A percentile compares a stretch with the other conserved stretches of the same genome.
Conservation (phyloP, 2,329 filamentous ascomycete species). For the Ceratocystis smalleyi region DNA sequence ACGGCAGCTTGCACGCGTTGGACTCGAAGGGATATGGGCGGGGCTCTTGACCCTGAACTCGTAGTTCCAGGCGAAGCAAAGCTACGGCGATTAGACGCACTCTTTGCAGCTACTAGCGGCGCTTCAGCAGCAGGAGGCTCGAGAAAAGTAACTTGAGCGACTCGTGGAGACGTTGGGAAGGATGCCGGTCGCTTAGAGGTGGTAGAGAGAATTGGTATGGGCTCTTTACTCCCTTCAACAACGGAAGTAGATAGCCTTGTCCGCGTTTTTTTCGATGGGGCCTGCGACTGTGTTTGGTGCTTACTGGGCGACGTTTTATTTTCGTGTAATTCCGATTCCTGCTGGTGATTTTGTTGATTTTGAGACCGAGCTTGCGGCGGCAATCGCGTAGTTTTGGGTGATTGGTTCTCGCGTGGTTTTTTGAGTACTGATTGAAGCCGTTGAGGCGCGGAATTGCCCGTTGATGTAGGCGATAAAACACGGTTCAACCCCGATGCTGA, state of each 20-base stretch:
- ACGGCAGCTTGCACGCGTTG: slow-evolving; percentile 14
- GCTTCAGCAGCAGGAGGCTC: slow-evolving; percentile 7
- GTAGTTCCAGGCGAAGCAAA: slow-evolving; percentile 12
- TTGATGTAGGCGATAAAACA: slow-evolving; percentile 20
- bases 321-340: background rate
- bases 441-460: slow-evolving; percentile 15
- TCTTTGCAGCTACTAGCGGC: slow-evolving; percentile 1
- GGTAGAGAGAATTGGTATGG: slow-evolving; percentile 11
- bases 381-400: slow-evolving; percentile 14
- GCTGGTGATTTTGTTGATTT: background rate
- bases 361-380: slow-evolving; percentile 17
- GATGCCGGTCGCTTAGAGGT: slow-evolving; percentile 26
- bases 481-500: slow-evolving; percentile 12
- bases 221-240: slow-evolving; percentile 16
- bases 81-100: slow-evolving; percentile 9
- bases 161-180: slow-evolving; percentile 23
- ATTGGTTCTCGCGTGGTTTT: slow-evolving; percentile 17
- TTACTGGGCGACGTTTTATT: background rate
- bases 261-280: slow-evolving; percentile 18
- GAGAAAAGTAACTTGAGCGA: slow-evolving; percentile 14
- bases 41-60: slow-evolving; percentile 9
- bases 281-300: slow-evolving; percentile 5
- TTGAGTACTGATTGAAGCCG: slow-evolving; percentile 11
- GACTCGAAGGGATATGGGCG: slow-evolving; percentile 11
- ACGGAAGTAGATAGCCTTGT: slow-evolving; percentile 22